Evolutionary conservation across 1,284 basidiomycete genomes (phyloP), one percentile per base, ranked within the genome.

Genomic region (Trametes pubescens): DNA sequence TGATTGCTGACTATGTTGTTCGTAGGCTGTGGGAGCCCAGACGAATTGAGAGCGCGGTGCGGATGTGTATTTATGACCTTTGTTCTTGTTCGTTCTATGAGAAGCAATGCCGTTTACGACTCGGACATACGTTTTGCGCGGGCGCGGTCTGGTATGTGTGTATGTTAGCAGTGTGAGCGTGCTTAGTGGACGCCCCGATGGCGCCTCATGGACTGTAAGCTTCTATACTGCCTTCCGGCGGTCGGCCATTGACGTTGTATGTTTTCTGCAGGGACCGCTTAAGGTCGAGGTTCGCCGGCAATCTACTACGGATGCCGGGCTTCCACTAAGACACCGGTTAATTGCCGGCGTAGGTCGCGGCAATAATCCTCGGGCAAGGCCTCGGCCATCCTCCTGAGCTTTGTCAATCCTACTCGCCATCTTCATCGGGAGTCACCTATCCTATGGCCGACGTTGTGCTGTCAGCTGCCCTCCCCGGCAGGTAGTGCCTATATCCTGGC

Each of bases 1-100:
- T 38, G 44, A 22, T 60, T 37, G 32, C 46, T 69, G 35, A 71
- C 55, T 48, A 44, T 61, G 52, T 24, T 35, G 62, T 57, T 40
- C 46, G 58, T 71, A 88, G 88, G 88, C 89, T 75, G 88, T 90
- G 22, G 88, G 88, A 43, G 89, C 88, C 37, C 88, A 90, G 77
- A 89, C 89, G 43, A 90, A 86, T 75, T 90, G 59, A 70, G 61
- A 59, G 22, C 13, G 44, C 21, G 40, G 40, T 40, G 43, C 46
- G 58, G 62, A 51, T 29, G 51, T 59, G 59, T 63, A 68, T 64
- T 61, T 59, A 65, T 65, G 56, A 55, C 34, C 16, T 55, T 61
- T 34, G 24, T 51, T 57, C 22, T 38, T 53, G 44, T 61, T 24
- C 37, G 44, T 57, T 43, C 22, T 44, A 22, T 24, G 46, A 55